Conservation (phyloP, 768 basidiomycete species). For the Auricularia sp. region DNA sequence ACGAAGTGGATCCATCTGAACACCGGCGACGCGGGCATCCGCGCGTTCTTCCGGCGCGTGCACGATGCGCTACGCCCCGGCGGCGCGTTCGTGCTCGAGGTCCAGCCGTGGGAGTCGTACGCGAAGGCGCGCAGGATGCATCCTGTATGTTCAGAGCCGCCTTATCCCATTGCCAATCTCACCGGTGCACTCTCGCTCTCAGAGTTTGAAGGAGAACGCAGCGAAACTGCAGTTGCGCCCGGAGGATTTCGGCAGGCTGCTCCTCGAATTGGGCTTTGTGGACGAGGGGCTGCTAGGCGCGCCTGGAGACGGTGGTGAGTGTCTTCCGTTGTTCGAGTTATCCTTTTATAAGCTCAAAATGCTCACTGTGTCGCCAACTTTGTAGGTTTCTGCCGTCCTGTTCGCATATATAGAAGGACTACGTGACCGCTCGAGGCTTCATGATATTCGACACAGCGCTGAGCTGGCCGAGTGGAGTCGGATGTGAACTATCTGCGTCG, state of each 20-base stretch:
- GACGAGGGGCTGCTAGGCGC: slow-evolving; percentile 38
- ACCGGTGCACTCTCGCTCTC: neutral
- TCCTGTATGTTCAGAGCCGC: slow-evolving; percentile 28
- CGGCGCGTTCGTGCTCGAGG: slow-evolving; percentile 69
- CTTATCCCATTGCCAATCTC: neutral
- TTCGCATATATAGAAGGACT: no score
- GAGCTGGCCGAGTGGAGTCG: no score
- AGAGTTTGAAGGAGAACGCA: slow-evolving; percentile 53
- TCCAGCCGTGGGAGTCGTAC: slow-evolving; percentile 81
- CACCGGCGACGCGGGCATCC: slow-evolving; percentile 63
- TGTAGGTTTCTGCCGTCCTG: no score
- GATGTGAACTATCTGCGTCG: no score
- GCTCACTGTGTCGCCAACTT: no score
- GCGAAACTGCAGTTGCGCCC: slow-evolving; percentile 50
- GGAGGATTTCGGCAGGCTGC: slow-evolving; percentile 44
- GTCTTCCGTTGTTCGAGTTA: no score
- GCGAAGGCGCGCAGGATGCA: slow-evolving; percentile 64
- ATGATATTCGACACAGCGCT: no score
- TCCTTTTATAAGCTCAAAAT: no score
- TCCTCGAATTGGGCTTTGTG: slow-evolving; percentile 56
- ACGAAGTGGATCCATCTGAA: slow-evolving; percentile 92
- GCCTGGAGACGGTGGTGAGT: slow-evolving; percentile 54
- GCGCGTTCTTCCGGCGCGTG: slow-evolving; percentile 55
- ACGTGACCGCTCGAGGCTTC: no score
- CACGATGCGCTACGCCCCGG: slow-evolving; percentile 46